A percentile compares a stretch with the other conserved stretches of the same genome.
These are phyloP conservation scores for Xylaria sp. DNA, from an alignment of 2,329 filamentous ascomycete genomes.

Conservation along the genomic window DNA sequence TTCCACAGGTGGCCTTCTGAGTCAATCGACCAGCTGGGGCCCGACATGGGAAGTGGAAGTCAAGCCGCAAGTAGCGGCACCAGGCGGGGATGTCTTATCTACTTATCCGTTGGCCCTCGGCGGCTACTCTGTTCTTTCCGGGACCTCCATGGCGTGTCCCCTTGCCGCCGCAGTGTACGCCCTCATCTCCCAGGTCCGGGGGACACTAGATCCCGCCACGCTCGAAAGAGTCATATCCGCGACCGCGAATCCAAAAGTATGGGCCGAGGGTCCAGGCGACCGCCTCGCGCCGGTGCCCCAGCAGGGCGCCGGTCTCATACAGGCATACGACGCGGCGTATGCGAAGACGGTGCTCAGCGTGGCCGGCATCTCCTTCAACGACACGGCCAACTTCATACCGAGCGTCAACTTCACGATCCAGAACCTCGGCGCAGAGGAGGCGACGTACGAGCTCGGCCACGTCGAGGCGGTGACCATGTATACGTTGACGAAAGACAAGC, in stretches of 20 bases:
- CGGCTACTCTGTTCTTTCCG: conserved; percentile 55
- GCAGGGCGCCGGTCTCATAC: conserved; percentile 47
- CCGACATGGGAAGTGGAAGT: conserved; percentile 60
- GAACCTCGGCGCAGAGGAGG: conserved; percentile 41
- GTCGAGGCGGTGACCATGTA: conserved; percentile 43
- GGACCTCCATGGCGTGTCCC: conserved; percentile 63
- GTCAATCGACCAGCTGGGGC: conserved; percentile 59
- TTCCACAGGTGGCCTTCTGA: conserved; percentile 52
- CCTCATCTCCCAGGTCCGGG: conserved; percentile 53
- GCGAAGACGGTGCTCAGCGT: conserved; percentile 42
- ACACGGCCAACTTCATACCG: conserved; percentile 44
- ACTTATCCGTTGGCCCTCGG: conserved; percentile 53
- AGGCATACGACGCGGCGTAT: conserved; percentile 46
- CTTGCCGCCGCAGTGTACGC: conserved; percentile 57
- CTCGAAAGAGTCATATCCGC: conserved; percentile 42
- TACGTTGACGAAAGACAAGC: conserved; percentile 30
- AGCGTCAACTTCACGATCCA: conserved; percentile 43
- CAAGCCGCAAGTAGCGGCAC: conserved; percentile 57
- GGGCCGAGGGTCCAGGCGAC: conserved; percentile 17
- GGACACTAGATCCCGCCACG: conserved; percentile 50
- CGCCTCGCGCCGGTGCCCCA: conserved; percentile 42
- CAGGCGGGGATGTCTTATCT: conserved; percentile 60
- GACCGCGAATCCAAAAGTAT: conserved; percentile 25
- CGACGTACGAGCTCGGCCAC: conserved; percentile 44
- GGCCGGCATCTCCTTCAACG: conserved; percentile 47